These are phyloP conservation scores for Thecaphora frezii DNA, from an alignment of 1,284 basidiomycete species.

Conservation along the genomic window DNA sequence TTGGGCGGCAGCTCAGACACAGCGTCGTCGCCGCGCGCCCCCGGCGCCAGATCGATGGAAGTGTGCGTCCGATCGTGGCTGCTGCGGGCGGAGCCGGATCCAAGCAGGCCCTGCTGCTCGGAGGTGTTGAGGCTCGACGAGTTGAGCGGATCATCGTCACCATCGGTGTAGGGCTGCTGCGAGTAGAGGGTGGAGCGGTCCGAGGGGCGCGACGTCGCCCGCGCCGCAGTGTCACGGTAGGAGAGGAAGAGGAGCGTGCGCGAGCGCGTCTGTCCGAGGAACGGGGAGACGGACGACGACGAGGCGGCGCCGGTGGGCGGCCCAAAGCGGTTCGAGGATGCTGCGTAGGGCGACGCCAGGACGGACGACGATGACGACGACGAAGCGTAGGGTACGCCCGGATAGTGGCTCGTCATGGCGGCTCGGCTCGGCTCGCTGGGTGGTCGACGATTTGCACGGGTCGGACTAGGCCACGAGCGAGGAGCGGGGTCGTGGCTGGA, in stretches of 20 bases:
- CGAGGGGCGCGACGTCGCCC: slow-evolving; percentile 2
- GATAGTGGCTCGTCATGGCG: no score
- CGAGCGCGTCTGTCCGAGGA: slow-evolving; percentile 69
- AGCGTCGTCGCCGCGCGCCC: neutral
- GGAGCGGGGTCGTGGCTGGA: no score
- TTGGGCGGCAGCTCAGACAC: slow-evolving; percentile 45
- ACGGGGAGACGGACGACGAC: neutral
- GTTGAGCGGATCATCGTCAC: slow-evolving; percentile 24
- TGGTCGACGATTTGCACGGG: no score
- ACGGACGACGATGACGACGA: no score
- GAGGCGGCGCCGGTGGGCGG: neutral
- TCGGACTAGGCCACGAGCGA: no score
- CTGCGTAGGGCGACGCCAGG: neutral
- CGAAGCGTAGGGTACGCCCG: no score
- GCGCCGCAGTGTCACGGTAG: slow-evolving; percentile 75
- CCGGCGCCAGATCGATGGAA: neutral
- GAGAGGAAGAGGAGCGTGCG: slow-evolving; percentile 92
- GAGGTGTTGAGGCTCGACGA: slow-evolving; percentile 9
- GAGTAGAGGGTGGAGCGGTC: slow-evolving; percentile 8
- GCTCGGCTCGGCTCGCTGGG: no score
- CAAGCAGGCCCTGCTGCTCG: slow-evolving; percentile 11
- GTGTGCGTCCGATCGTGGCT: neutral
- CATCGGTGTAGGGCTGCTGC: slow-evolving; percentile 46
- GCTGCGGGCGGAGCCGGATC: neutral
- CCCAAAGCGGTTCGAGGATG: neutral